Conservation (phyloP, 2,329 filamentous ascomycete genomes). For the Stemphylium vesicarium region DNA sequence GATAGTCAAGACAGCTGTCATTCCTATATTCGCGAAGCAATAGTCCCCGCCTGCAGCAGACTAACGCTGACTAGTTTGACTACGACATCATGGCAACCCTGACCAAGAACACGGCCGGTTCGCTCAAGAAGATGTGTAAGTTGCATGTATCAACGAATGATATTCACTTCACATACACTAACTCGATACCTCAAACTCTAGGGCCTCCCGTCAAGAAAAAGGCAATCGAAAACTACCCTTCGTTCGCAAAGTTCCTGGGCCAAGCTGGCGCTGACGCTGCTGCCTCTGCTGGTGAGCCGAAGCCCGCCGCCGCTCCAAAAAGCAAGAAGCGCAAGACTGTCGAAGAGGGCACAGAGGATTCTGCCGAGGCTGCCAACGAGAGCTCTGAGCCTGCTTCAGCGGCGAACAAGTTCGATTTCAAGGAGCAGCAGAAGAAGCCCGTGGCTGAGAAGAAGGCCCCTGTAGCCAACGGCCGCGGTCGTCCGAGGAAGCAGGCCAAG, state of each 20-base stretch:
- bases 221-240: constrained; percentile 28
- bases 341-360: constrained; percentile 11
- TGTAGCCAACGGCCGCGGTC: neutral
- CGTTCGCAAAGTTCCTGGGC: constrained; percentile 35
- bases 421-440: constrained; percentile 1
- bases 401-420: constrained; percentile 9
- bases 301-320: constrained; percentile 3
- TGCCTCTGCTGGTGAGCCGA: constrained; percentile 11
- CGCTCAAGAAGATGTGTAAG: constrained; percentile 42
- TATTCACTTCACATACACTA: neutral
- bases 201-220: constrained; percentile 41
- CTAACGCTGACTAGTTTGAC: constrained; percentile 30
- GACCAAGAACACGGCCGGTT: constrained; percentile 37
- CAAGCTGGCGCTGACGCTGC: neutral
- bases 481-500: constrained; percentile 31
- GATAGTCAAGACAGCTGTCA: neutral
- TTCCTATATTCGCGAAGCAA: neutral
- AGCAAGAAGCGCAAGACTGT: constrained; percentile 33
- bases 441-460: neutral
- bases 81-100: constrained; percentile 38
- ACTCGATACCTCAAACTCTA: neutral
- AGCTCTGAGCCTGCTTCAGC: constrained; percentile 25
- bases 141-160: neutral
- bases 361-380: neutral
- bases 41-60: neutral